Evolutionary conservation across 208 protist genomes (phyloP).

Genomic region (Acanthamoeba culbertsoni): DNA sequence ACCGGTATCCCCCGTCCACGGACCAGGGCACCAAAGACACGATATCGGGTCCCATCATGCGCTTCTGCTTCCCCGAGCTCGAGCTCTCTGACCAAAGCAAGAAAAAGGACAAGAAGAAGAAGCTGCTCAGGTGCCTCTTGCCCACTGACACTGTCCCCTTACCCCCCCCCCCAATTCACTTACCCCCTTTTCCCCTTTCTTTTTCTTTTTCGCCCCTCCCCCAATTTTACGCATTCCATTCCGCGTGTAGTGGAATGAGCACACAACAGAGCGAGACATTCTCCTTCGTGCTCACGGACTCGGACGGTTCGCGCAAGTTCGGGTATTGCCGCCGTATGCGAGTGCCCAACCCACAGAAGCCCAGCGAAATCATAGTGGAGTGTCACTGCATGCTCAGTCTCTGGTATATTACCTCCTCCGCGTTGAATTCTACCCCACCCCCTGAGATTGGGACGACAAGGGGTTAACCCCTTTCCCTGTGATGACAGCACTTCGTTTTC

Average conservation of each 20-base stretch:
- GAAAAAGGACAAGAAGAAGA: constrained; percentile 60
- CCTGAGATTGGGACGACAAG: background rate
- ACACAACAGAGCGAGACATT: constrained; percentile 69
- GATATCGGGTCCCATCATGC: constrained; percentile 24
- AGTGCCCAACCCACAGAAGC: background rate
- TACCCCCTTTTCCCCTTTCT: background rate
- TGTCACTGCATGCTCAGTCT: constrained; percentile 66
- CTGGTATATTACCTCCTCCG: background rate
- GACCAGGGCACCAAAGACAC: background rate
- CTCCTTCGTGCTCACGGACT: constrained; percentile 70
- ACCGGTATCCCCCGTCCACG: constrained; percentile 39
- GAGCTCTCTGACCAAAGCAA: constrained; percentile 6
- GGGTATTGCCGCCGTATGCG: constrained; percentile 65
- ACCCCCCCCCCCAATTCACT: background rate
- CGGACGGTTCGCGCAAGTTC: constrained; percentile 66
- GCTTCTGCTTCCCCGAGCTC: constrained; percentile 56
- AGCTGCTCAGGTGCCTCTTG: background rate
- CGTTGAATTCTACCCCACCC: background rate
- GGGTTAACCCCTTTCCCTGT: background rate
- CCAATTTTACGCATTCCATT: background rate
- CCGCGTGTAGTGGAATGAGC: background rate
- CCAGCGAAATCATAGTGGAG: constrained; percentile 3
- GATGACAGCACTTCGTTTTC: background rate
- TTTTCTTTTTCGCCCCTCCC: background rate
- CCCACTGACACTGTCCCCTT: background rate